Percentiles rank a stretch among this genome's conserved stretches.
Conservation (phyloP, 2,329 filamentous ascomycete species). For the Apiospora rasikravindrae region DNA sequence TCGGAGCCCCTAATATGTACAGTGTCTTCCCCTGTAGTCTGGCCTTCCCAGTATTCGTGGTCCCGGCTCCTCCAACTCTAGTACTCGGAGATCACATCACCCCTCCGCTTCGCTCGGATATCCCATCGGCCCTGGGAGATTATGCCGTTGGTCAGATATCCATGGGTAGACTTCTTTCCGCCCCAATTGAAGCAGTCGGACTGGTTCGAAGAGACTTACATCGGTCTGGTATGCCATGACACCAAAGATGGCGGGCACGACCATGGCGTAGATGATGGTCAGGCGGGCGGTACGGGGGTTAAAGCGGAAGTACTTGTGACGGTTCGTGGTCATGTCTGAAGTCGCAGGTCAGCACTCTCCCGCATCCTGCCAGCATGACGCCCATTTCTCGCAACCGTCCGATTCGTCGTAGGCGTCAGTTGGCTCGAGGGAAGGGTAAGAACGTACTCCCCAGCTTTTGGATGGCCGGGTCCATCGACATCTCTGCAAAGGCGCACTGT, state of each 20-base stretch:
- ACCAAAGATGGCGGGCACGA: constrained; percentile 74
- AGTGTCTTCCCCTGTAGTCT: not conserved
- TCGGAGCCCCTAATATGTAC: constrained; percentile 7
- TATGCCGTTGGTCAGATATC: not conserved
- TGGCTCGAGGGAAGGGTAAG: constrained; percentile 5
- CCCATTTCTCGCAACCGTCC: not conserved
- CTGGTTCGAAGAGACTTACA: constrained; percentile 63
- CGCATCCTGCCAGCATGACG: not conserved
- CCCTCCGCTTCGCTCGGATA: constrained; percentile 84
- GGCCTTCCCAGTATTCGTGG: not conserved
- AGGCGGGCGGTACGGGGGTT: constrained; percentile 82
- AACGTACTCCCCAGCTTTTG: constrained; percentile 52
- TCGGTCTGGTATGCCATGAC: constrained; percentile 81
- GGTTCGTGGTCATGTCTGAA: constrained; percentile 80
- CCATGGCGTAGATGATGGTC: constrained; percentile 75
- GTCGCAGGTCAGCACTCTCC: not conserved
- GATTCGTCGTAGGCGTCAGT: not conserved
- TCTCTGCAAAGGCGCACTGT: constrained; percentile 41
- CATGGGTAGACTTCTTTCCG: not conserved
- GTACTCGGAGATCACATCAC: constrained; percentile 82
- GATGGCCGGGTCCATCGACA: constrained; percentile 54
- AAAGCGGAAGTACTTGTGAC: constrained; percentile 96
- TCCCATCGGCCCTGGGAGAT: constrained; percentile 78
- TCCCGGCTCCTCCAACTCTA: constrained; percentile 46
- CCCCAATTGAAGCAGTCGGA: not conserved